A percentile compares a stretch with the other conserved stretches of the same genome.
These are phyloP conservation scores for Phytopythium montanum DNA, from an alignment of 352 stramenopile species.

Conservation along the genomic window DNA sequence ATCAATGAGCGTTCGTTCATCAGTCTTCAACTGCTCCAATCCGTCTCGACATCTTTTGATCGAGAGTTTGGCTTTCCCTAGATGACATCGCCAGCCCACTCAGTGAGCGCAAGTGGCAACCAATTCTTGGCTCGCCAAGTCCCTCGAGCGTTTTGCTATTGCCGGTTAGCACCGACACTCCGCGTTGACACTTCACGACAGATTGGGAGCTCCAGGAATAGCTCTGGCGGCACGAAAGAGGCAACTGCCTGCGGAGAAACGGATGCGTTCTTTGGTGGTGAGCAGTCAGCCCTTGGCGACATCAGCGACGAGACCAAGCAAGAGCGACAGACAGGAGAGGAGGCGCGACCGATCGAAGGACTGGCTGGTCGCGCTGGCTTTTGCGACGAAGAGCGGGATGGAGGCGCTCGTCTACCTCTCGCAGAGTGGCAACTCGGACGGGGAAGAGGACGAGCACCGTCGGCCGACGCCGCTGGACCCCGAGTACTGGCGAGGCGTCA, in stretches of 20 bases:
- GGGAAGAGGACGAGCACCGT: conserved; percentile 27
- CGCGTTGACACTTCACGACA: background rate
- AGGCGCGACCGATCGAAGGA: background rate
- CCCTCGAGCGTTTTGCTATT: background rate
- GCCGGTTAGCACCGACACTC: background rate
- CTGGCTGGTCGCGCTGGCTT: background rate
- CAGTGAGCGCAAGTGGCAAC: no score
- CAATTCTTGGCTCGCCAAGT: no score
- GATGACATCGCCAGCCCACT: no score
- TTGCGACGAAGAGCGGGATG: conserved; percentile 19
- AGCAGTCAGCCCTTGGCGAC: background rate
- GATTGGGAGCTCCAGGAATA: background rate
- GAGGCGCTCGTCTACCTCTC: conserved; percentile 40
- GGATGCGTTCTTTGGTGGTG: background rate
- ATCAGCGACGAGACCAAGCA: background rate
- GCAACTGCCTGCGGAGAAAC: background rate
- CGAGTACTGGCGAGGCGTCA: conserved; percentile 74
- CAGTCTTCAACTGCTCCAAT: no score
- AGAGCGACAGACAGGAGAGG: background rate
- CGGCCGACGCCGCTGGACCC: conserved; percentile 59
- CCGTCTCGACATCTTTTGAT: no score
- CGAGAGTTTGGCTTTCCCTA: no score
- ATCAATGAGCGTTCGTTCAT: no score
- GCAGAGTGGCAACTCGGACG: conserved; percentile 29
- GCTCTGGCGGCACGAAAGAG: background rate